Percentiles rank a stretch among this genome's conserved stretches.
Evolutionary conservation across 1,139 yeast genomes (phyloP).

Genomic region (Saccharomyces pastorianus): DNA sequence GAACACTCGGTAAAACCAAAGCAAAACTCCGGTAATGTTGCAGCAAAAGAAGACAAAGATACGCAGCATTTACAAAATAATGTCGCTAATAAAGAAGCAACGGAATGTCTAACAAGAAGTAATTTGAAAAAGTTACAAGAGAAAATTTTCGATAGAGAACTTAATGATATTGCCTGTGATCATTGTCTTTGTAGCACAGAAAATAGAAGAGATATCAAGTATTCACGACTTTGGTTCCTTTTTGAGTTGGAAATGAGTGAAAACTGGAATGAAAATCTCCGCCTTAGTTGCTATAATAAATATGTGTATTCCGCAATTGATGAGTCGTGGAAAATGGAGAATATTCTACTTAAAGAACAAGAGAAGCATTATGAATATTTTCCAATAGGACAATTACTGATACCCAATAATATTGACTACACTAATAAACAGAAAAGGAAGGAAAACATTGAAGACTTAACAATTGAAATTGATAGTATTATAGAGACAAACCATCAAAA

Average conservation of each 20-base stretch:
- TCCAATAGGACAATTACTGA: constrained; percentile 8
- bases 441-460: constrained; percentile 6
- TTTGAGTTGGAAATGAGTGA: constrained; percentile 28
- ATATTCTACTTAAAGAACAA: constrained; percentile 7
- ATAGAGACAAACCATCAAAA: constrained; percentile 6
- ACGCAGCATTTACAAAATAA: not conserved
- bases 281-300: constrained; percentile 22
- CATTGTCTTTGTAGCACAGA: constrained; percentile 17
- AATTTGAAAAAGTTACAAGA: constrained; percentile 16
- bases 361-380: constrained; percentile 8
- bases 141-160: constrained; percentile 15
- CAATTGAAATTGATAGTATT: constrained; percentile 12
- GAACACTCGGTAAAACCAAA: not conserved
- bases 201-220: constrained; percentile 9
- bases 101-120: constrained; percentile 7
- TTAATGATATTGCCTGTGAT: constrained; percentile 8
- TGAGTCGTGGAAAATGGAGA: constrained; percentile 17
- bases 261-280: constrained; percentile 18
- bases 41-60: not conserved
- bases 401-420: constrained; percentile 3
- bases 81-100: not conserved
- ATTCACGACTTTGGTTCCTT: constrained; percentile 23
- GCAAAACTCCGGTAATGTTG: not conserved
- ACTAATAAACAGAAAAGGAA: not conserved
- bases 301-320: constrained; percentile 20